phyloP scores from a whole-genome alignment of 1,284 basidiomycete species.

The Caloboletus inedulis region DNA sequence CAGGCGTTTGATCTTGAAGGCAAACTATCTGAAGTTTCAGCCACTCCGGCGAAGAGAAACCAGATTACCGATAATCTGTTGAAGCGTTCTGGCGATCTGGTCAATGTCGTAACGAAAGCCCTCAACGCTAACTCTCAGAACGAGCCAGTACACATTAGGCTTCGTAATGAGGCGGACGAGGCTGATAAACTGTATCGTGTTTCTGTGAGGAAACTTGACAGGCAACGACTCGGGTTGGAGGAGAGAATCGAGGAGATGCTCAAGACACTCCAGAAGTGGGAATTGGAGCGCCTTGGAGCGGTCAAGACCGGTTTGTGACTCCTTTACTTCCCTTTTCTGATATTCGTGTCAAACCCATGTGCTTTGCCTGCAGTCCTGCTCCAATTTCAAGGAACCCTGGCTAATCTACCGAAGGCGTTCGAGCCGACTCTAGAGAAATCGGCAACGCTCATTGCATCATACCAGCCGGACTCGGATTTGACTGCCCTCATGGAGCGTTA shows the following conservation, averaged over 20 bases:
- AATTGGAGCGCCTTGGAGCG: slow-evolving; percentile 75
- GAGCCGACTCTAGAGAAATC: slow-evolving; percentile 67
- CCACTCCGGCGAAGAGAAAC: slow-evolving; percentile 38
- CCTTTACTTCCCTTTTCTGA: neutral
- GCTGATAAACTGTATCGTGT: slow-evolving; percentile 76
- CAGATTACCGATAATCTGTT: slow-evolving; percentile 56
- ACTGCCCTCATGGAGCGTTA: slow-evolving; percentile 84
- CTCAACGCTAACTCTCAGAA: slow-evolving; percentile 48
- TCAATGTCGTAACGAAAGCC: slow-evolving; percentile 72
- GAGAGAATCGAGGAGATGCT: slow-evolving; percentile 81
- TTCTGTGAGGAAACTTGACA: slow-evolving; percentile 73
- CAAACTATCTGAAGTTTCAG: slow-evolving; percentile 35
- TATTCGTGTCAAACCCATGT: neutral
- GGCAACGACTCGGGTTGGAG: slow-evolving; percentile 78
- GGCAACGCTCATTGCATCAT: slow-evolving; percentile 72
- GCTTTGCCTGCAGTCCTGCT: slow-evolving; percentile 55
- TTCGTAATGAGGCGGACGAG: slow-evolving; percentile 72
- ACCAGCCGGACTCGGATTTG: slow-evolving; percentile 81
- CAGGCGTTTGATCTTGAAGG: slow-evolving; percentile 68
- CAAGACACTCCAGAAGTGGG: slow-evolving; percentile 80
- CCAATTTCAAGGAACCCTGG: slow-evolving; percentile 78
- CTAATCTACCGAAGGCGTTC: slow-evolving; percentile 65
- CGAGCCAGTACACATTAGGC: slow-evolving; percentile 66
- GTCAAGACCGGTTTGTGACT: slow-evolving; percentile 70
- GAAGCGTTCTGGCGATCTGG: slow-evolving; percentile 65